Evolutionary conservation across 1,139 yeast species (phyloP), one percentile per base, ranked within the genome.

Genomic region (Scheffersomyces segobiensis): DNA sequence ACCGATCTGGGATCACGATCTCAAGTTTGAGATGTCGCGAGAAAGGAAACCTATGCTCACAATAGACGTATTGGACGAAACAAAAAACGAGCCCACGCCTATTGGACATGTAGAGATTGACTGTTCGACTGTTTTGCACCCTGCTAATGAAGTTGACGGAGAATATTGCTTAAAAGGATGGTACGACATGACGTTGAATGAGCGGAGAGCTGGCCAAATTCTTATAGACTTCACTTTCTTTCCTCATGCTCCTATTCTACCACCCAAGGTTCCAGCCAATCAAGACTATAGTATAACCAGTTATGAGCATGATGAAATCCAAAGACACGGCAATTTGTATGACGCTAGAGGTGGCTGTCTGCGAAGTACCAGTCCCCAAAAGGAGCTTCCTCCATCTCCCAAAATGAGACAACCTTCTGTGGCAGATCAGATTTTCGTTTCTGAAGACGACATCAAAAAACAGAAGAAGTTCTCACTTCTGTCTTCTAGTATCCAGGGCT

Each of bases 161-260:
- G 97, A 97, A 42, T 92, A 84, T 67, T 80, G 80, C 52, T 67
- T 72, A 60, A 98, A 96, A 70, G 81, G 82, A 49, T 93, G 98
- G 98, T 91, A 89, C 69, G 87, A 86, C 53, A 77, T 95, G 61
- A 77, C 79, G 49, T 85, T 85, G 68, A 86, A 85, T 58, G 88
- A 87, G n/a, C 84, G 87, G 65, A 86, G 90, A 57, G 97, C 98
- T 0, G 99, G 99, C 1, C 91, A 86, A 73, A 85, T 95, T 1
- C 93, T 88, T 71, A 75, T 96, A 57, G 98, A 95, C 68, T 88
- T 95, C 89, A 92, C 98, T 0, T 95, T 91, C 68, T 92, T 91
- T 69, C 96, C 97, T 0, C 73, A 81, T 19, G 81, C 84, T 1
- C 87, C 86, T 0, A 67, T 80, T 7, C 63, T 78, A 49, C 86